Evolutionary conservation across 495 filamentous ascomycete species (phyloP), one percentile per base, ranked within the genome.

Genomic region (Barbatosphaeria neglecta): DNA sequence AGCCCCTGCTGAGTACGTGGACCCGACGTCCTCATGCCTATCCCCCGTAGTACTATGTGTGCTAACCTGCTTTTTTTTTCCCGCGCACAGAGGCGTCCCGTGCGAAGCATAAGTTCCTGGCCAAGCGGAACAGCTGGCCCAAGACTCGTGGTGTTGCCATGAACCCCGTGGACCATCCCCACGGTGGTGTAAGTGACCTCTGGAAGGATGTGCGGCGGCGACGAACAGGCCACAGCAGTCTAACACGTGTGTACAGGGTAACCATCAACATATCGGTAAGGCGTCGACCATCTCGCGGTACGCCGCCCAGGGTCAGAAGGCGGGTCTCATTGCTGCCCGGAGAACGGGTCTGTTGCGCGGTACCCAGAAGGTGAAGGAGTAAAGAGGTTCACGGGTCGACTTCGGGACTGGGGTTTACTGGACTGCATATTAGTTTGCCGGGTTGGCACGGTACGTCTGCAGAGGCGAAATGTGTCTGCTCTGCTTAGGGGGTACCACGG

Each of bases 111-210:
- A 97, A 98, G 85, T 97, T 94, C 77, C 87, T 87, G 55, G 92
- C 94, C 75, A 99, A 99, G 87, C 86, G 93, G 66, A 97, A 97
- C 86, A 87, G 80, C 62, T 97, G 93, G 92, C 92, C 93, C 69
- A 97, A 93, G 86, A 99, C 92, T 80, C 90, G 92, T 88, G 92
- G 92, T 93, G 92, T 99, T 80, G 92, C 92, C 70, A 99, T 99
- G 92, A 99, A 99, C 76, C 92, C 92, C 55, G 92, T 98, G 59
- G 92, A 98, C 76, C 92, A 97, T 84, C 92, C 92, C 76, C 92
- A 98, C 86, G 92, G 92, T 85, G 73, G 74, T 73, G 69, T 73
- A 69, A 65, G 64, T 67, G 49, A 35, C 37, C 41, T 37, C 33
- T 25, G 4, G 22, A 31, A 7, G 16, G 22, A 13, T n/a, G 15